A percentile compares a stretch with the other conserved stretches of the same genome.
These are phyloP conservation scores for Pythium aristosporum DNA, from an alignment of 352 stramenopile genomes.

Conservation along the genomic window DNA sequence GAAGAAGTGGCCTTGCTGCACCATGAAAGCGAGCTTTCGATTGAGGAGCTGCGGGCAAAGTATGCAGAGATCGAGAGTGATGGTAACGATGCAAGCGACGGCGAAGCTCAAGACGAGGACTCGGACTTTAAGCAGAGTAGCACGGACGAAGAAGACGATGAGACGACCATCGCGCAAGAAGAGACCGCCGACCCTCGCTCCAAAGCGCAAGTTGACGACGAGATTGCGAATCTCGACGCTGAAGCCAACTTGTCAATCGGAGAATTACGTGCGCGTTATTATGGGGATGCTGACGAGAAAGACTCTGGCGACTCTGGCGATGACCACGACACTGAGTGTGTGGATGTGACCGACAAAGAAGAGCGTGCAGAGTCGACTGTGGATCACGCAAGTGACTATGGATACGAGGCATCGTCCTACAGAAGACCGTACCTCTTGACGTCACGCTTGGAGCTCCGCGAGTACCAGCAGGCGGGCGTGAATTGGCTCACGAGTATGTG, in stretches of 20 bases:
- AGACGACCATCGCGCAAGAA: conserved; percentile 83
- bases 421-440: conserved; percentile 73
- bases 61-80: conserved; percentile 36
- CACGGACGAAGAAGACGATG: conserved; percentile 36
- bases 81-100: background rate
- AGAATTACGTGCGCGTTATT: conserved; percentile 77
- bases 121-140: conserved; percentile 19
- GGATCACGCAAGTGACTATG: background rate
- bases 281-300: conserved; percentile 9
- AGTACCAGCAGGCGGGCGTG: conserved; percentile 87
- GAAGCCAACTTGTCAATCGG: conserved; percentile 89
- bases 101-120: background rate
- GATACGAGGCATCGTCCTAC: conserved; percentile 24
- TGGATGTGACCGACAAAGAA: conserved; percentile 21
- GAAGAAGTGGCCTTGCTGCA: conserved; percentile 90
- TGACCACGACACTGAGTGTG: background rate
- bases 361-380: conserved; percentile 6
- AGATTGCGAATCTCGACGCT: conserved; percentile 74
- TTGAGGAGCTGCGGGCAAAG: conserved; percentile 78
- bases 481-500: conserved; percentile 99
- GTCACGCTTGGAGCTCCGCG: conserved; percentile 59
- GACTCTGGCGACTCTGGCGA: background rate
- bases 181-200: conserved; percentile 39
- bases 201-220: conserved; percentile 42
- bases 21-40: conserved; percentile 90